Percentiles rank a stretch among this genome's conserved stretches.
Evolutionary conservation across 2,329 filamentous ascomycete species (phyloP).

Genomic region (Colletotrichum endophyticum): DNA sequence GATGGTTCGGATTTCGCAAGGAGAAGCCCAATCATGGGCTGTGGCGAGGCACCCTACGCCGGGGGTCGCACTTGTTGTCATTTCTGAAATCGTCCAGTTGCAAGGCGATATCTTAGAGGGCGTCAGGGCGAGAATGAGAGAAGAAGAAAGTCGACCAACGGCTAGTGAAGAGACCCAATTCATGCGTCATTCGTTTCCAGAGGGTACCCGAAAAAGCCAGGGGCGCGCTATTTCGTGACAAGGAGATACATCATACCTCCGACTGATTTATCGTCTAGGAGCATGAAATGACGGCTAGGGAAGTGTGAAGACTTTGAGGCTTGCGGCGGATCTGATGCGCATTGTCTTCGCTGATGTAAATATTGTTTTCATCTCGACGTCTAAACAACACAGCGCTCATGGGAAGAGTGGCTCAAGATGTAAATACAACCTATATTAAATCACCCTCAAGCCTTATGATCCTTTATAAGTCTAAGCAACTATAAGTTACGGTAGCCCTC

Average conservation of each 20-base stretch:
- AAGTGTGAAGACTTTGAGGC: neutral
- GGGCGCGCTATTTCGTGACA: rapidly evolving
- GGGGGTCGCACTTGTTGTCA: neutral
- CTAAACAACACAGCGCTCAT: rapidly evolving
- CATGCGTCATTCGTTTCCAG: rapidly evolving
- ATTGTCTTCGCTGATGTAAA: rapidly evolving
- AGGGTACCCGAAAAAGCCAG: neutral
- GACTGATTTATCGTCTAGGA: rapidly evolving
- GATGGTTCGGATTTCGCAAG: neutral
- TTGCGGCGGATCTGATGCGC: rapidly evolving
- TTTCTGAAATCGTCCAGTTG: neutral
- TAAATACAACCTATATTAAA: rapidly evolving
- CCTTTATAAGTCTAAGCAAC: rapidly evolving
- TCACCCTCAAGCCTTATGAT: rapidly evolving
- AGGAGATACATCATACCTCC: neutral
- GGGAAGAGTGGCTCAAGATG: rapidly evolving
- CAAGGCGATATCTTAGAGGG: neutral
- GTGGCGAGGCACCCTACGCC: neutral
- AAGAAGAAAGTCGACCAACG: rapidly evolving
- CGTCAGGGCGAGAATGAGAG: rapidly evolving
- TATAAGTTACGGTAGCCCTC: rapidly evolving
- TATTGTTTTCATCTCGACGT: rapidly evolving
- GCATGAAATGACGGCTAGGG: neutral
- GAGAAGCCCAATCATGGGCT: neutral
- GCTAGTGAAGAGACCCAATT: neutral